A percentile compares a stretch with the other conserved stretches of the same genome.
Conservation (phyloP, 2,329 filamentous ascomycete genomes). For the Cryphonectria carpinicola region DNA sequence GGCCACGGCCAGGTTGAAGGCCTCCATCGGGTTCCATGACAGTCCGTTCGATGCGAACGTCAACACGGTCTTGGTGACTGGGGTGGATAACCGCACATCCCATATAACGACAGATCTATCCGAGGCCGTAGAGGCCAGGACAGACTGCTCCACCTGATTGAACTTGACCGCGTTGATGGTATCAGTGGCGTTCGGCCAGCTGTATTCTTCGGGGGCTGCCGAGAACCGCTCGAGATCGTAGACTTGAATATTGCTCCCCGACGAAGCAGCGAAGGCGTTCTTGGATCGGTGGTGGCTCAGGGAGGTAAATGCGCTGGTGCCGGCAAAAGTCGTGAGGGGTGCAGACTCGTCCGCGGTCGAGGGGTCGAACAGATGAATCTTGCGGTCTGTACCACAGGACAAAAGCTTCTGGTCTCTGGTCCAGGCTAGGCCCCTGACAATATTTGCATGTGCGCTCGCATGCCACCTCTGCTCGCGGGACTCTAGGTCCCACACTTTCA, state of each 20-base stretch:
- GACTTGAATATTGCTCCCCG: conserved; percentile 73
- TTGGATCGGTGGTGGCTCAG: conserved; percentile 80
- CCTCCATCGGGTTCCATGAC: conserved; percentile 95
- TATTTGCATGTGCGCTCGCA: conserved; percentile 83
- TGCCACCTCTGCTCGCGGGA: conserved; percentile 74
- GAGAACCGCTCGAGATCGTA: conserved; percentile 86
- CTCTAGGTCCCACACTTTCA: conserved; percentile 72
- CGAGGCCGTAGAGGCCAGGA: conserved; percentile 82
- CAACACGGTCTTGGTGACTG: conserved; percentile 79
- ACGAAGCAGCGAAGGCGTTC: conserved; percentile 79
- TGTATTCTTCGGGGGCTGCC: conserved; percentile 78
- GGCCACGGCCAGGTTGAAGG: conserved; percentile 79
- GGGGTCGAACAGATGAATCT: conserved; percentile 90
- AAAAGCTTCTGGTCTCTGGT: conserved; percentile 83
- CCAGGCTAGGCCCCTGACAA: conserved; percentile 91
- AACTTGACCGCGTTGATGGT: conserved; percentile 89
- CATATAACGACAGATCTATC: conserved; percentile 85
- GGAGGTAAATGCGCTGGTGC: conserved; percentile 77
- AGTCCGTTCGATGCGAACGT: conserved; percentile 83
- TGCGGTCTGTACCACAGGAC: conserved; percentile 83
- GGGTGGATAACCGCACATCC: conserved; percentile 84
- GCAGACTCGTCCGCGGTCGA: conserved; percentile 67
- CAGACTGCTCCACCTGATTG: conserved; percentile 91
- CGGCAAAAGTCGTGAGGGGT: conserved; percentile 85
- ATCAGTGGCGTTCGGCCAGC: conserved; percentile 87